Base-by-base conservation (phyloP, 768 basidiomycete genomes). In the Pleurotus ostreatus region DNA sequence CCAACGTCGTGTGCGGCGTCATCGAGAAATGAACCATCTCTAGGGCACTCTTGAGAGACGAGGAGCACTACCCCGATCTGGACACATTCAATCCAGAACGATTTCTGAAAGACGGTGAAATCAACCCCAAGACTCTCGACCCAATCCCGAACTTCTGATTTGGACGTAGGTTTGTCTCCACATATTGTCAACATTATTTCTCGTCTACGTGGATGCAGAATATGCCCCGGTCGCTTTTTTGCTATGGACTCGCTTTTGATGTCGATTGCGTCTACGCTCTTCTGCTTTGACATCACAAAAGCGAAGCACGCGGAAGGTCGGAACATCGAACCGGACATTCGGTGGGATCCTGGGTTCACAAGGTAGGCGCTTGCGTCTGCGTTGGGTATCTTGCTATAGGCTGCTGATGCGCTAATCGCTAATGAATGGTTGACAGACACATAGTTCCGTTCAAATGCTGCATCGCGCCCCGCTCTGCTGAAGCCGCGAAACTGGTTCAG, bases 151-250 rank as follows among this genome's bases (percentile, higher is more conserved):
- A 69, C 1, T 75, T 75, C 59, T 73, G 74, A 15, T 75, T 75
- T 57, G 74, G 74, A 15, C 62, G 74, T 58, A 71, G 74, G 74
- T 75, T 37, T 23, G 69, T 65, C 22, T 11, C 9, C 26, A 13
- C 22, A n/a, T 49, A 5, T 49, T 25, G 23, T 23, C 25, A 46
- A 47, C 16, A 5, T 25, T 25, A 1, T 34, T 18, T 16, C 9
- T 30, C 16, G 16, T 20, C 3, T 57, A 83, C 23, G 23, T 25
- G 23, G 23, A 5, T 5, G 23, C 5, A 25, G 84, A 49, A 77
- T 76, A 37, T 89, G 88, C 65, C 86, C 88, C 0, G 88, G 88
- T 11, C 61, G 67, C 34, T 70, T 85, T 64, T 76, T 89, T 25
- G 82, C 83, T 55, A 86, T 88, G 58, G 77, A 79, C 3, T 83